Percentiles rank a stretch among this genome's conserved stretches.
phyloP scores from a whole-genome alignment of 208 protist species.

The Herpetomonas samuelpessoai region DNA sequence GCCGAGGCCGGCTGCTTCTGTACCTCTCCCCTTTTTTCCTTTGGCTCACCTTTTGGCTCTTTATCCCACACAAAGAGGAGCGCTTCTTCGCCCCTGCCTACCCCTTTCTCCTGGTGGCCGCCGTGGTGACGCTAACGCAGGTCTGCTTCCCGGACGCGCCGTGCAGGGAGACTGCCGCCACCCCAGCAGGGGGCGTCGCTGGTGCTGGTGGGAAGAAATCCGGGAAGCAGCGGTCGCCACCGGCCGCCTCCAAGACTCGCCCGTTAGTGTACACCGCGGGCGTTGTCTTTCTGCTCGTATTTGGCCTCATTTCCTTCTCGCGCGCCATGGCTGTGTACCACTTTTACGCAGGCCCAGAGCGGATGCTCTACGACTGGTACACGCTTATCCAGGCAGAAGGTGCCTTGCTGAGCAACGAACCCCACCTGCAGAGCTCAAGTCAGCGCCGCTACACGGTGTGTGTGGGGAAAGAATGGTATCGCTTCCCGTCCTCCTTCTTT shows the following conservation, averaged over 20 bases:
- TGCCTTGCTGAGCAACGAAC: conserved; percentile 4
- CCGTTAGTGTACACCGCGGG: conserved; percentile 10
- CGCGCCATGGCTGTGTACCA: conserved; percentile 55
- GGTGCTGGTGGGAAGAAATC: neutral
- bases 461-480: conserved; percentile 94
- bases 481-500: conserved; percentile 94
- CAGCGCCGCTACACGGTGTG: conserved; percentile 61
- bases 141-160: conserved; percentile 16
- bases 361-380: conserved; percentile 57
- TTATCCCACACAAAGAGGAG: conserved; percentile 95
- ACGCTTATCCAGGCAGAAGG: conserved; percentile 40
- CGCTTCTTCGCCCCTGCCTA: conserved; percentile 93
- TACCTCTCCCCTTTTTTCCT: conserved; percentile 82
- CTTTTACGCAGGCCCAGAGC: conserved; percentile 78
- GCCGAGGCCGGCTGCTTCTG: conserved; percentile 36
- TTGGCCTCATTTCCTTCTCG: conserved; percentile 54
- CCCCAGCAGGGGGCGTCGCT: neutral
- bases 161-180: too few species aligned
- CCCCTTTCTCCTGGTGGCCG: conserved; percentile 87
- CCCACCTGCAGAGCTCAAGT: conserved; percentile 7
- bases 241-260: neutral
- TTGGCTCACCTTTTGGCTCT: conserved; percentile 88
- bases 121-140: conserved; percentile 44
- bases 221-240: neutral
- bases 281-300: conserved; percentile 36